Conservation (phyloP, 2,329 filamentous ascomycete species). For the Fonsecaea erecta region DNA sequence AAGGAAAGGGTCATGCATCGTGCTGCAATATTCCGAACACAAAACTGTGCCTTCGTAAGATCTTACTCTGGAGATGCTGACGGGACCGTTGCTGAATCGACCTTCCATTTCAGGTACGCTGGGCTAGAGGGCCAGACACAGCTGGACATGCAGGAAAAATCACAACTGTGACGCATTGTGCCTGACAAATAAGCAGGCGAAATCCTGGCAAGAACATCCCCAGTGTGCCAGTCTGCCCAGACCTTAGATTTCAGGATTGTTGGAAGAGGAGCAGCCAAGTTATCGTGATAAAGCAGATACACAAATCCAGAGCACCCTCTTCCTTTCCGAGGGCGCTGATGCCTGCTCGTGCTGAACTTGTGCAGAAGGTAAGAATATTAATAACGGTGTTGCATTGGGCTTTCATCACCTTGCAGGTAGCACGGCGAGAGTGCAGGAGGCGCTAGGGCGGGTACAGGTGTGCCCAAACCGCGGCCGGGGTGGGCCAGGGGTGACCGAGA, state of each 20-base stretch:
- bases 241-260: background rate
- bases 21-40: background rate
- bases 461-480: background rate
- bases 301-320: background rate
- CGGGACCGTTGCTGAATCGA: background rate
- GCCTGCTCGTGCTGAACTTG: background rate
- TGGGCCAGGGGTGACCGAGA: background rate
- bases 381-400: conserved; percentile 13
- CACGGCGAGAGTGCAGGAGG: too few species aligned
- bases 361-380: conserved; percentile 3
- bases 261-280: background rate
- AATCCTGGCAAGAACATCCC: background rate
- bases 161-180: too few species aligned
- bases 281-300: background rate
- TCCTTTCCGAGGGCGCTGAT: background rate
- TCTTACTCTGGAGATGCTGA: conserved; percentile 14
- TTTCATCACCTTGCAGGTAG: conserved; percentile 10
- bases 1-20: background rate
- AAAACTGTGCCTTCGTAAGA: conserved; percentile 7
- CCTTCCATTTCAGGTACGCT: background rate
- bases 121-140: background rate
- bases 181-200: background rate
- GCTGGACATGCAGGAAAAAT: background rate
- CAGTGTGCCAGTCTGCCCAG: background rate
- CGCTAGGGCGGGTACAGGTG: background rate